Conservation (phyloP, 139 green algal genomes). For the Chlorella sorokiniana region DNA sequence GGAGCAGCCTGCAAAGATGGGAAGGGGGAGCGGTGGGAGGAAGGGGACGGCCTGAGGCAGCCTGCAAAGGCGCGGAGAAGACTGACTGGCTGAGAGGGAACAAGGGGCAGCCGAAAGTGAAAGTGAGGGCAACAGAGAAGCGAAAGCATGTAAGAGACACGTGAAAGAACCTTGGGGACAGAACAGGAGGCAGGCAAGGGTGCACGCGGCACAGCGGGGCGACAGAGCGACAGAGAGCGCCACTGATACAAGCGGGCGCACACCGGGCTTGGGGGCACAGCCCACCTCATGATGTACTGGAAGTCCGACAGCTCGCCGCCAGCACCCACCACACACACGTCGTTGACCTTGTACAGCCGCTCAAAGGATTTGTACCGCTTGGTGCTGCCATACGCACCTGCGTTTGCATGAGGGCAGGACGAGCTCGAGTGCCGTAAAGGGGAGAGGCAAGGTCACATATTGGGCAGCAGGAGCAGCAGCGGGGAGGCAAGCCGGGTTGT, state of each 20-base stretch:
- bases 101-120: too few species aligned
- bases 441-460: background rate
- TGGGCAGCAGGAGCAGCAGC: background rate
- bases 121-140: too few species aligned
- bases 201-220: too few species aligned
- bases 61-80: too few species aligned
- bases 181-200: background rate
- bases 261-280: background rate
- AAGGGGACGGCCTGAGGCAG: too few species aligned
- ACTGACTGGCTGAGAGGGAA: too few species aligned
- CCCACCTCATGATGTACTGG: constrained; percentile 79
- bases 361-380: constrained; percentile 97
- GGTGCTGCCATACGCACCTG: constrained; percentile 93
- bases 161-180: too few species aligned
- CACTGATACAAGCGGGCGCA: background rate
- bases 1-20: constrained; percentile 66
- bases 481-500: too few species aligned
- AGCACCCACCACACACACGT: constrained; percentile 77
- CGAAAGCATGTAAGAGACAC: too few species aligned
- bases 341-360: constrained; percentile 81
- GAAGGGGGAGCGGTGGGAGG: background rate
- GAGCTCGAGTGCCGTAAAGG: background rate
- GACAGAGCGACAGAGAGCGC: too few species aligned
- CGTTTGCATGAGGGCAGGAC: background rate
- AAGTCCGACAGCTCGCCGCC: constrained; percentile 95